Evolutionary conservation across 495 filamentous ascomycete species (phyloP).

Genomic region (Penicillium cataractarum): DNA sequence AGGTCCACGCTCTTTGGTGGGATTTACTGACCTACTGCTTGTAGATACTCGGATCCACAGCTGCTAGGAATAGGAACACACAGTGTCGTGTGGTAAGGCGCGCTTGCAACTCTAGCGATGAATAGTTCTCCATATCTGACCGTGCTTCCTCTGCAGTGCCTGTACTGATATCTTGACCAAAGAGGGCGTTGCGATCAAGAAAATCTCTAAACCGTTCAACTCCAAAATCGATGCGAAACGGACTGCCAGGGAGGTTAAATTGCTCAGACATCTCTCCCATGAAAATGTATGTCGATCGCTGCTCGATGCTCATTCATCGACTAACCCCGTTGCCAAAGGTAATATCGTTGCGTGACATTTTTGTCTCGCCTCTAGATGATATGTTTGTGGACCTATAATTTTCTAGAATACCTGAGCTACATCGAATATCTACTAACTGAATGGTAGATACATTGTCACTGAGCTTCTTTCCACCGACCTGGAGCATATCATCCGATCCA

Average conservation of each 20-base stretch:
- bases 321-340: not conserved
- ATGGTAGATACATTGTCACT: conserved; percentile 90
- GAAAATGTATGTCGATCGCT: not conserved
- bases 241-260: conserved; percentile 2
- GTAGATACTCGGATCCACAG: not conserved
- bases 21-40: not conserved
- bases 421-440: not conserved
- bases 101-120: not conserved
- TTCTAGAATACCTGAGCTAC: too few species aligned
- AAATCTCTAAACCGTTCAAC: not conserved
- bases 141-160: not conserved
- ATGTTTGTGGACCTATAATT: not conserved
- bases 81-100: not conserved
- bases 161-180: not conserved
- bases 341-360: not conserved
- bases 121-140: not conserved
- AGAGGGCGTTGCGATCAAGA: not conserved
- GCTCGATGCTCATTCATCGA: not conserved
- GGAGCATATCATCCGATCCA: conserved; percentile 89
- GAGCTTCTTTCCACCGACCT: conserved; percentile 96
- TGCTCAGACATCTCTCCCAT: not conserved
- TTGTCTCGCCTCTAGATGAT: conserved; percentile 1
- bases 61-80: not conserved
- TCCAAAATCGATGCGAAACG: not conserved
- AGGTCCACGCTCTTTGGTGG: not conserved